A percentile compares a stretch with the other conserved stretches of the same genome.
Evolutionary conservation across 139 green algal species (phyloP).

Genomic region (Tetraselmis striata): DNA sequence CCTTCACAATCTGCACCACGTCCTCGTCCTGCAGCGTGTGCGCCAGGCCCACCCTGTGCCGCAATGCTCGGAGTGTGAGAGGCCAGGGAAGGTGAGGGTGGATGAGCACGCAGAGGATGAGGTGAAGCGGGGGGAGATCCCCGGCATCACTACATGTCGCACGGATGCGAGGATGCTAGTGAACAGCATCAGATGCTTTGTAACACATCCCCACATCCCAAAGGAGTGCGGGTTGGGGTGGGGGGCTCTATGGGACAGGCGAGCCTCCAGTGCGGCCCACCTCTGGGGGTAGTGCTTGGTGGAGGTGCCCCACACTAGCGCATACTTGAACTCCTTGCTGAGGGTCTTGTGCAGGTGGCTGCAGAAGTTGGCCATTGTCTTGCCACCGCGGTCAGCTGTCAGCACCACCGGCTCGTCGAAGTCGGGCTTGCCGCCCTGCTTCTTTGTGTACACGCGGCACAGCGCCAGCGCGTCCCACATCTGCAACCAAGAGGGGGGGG

Average conservation of each 20-base stretch:
- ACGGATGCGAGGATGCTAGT: too few species aligned
- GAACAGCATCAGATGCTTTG: too few species aligned
- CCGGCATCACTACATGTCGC: too few species aligned
- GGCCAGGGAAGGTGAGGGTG: too few species aligned
- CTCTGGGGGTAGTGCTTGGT: slow-evolving; percentile 95
- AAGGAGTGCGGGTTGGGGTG: background rate
- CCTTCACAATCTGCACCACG: slow-evolving; percentile 95
- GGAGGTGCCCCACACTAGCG: slow-evolving; percentile 86
- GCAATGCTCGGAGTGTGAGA: too few species aligned
- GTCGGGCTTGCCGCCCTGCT: slow-evolving; percentile 85
- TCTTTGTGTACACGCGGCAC: slow-evolving; percentile 93
- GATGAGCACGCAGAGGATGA: too few species aligned
- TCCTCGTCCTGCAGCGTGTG: slow-evolving; percentile 74
- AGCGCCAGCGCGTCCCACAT: background rate
- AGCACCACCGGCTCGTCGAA: slow-evolving; percentile 91
- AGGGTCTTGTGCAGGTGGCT: slow-evolving; percentile 77
- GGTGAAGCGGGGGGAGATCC: too few species aligned
- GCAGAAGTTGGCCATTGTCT: slow-evolving; percentile 76
- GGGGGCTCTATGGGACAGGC: too few species aligned
- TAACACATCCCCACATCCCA: too few species aligned
- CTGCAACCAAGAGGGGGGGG: too few species aligned
- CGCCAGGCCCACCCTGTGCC: slow-evolving; percentile 21
- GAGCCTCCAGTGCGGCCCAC: slow-evolving; percentile 28
- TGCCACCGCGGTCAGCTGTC: slow-evolving; percentile 80
- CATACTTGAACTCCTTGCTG: slow-evolving; percentile 84